Evolutionary conservation across 1,139 yeast species (phyloP), one percentile per base, ranked within the genome.

Genomic region (Kodamaea anthophila): DNA sequence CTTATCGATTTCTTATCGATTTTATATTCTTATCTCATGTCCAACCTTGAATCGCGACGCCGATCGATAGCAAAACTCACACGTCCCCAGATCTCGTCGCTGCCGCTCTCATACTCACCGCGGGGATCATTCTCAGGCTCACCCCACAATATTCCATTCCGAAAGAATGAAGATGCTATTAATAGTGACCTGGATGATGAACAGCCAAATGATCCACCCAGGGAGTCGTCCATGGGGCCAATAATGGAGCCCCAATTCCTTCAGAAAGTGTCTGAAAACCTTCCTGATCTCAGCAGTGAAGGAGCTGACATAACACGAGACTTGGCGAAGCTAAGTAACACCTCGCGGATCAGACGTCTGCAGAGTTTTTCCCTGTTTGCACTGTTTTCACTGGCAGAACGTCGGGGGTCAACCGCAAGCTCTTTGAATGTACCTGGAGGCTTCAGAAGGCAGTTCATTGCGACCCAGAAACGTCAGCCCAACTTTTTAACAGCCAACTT

Each of bases 371-470:
- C 56, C 4, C 31, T 28, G 31, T 28, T 31, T 22, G 15, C 19
- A 7, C 33, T 30, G 33, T 24, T 29, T 18, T 15, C 26, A 4
- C 32, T 28, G 32, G 15, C 26, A 18, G 36, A 33, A 13, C 60
- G 87, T 41, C 59, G 84, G 34, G 75, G 71, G 8, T 76, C 85
- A 0, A 60, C 68, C 13, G 91, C 88, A 1, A 70, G 83, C 35
- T 76, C 76, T 1, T 53, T 82, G 25, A 76, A 81, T 41, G 79
- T 82, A 7, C 91, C 91, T 0, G 93, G 93, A 24, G 91, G 91
- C 0, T 82, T 82, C 48, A 64, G 93, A 48, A 63, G 93, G 42
- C 84, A 78, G 37, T 81, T 68, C 44, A 54, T 80, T 21, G 55
- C 70, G 9, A 42, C 39, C 37, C 41, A 58, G 43, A 49, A 40